Evolutionary conservation across 2,329 filamentous ascomycete genomes (phyloP).

Genomic region (Ophiocordyceps camponoti-floridani): DNA sequence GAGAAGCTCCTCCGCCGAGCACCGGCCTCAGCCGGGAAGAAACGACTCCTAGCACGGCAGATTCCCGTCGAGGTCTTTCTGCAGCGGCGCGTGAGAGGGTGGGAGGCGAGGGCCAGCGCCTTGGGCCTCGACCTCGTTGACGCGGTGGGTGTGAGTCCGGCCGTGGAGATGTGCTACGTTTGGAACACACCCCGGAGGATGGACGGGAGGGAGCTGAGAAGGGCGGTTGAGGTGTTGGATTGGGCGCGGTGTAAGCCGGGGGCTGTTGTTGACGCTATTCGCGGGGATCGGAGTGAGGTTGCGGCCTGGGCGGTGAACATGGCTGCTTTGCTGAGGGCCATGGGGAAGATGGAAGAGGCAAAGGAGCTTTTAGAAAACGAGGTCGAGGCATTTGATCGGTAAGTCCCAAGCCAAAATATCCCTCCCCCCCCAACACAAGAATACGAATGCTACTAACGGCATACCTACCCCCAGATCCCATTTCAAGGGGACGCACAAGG

Average conservation of each 20-base stretch:
- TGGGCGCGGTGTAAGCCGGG: conserved; percentile 38
- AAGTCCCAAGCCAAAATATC: no score
- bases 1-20: conserved; percentile 55
- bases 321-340: conserved; percentile 45
- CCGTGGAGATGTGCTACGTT: conserved; percentile 83
- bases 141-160: conserved; percentile 61
- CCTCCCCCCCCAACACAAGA: no score
- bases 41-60: conserved; percentile 76
- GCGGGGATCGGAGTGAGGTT: conserved; percentile 37
- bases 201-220: conserved; percentile 42
- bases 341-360: conserved; percentile 46
- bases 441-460: background rate
- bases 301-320: conserved; percentile 50
- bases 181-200: conserved; percentile 85
- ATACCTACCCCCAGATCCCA: conserved; percentile 15
- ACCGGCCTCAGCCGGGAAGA: conserved; percentile 60
- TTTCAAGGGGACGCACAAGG: conserved; percentile 42
- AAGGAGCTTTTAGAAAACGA: conserved; percentile 43
- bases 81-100: conserved; percentile 68
- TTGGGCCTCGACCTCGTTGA: conserved; percentile 56
- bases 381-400: conserved; percentile 48
- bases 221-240: conserved; percentile 41
- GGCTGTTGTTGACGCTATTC: conserved; percentile 21
- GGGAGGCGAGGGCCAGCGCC: conserved; percentile 59
- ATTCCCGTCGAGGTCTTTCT: conserved; percentile 83